Percentiles rank a stretch among this genome's conserved stretches.
Conservation (phyloP, 139 green algal genomes). For the Chlamydomonas sp. region DNA sequence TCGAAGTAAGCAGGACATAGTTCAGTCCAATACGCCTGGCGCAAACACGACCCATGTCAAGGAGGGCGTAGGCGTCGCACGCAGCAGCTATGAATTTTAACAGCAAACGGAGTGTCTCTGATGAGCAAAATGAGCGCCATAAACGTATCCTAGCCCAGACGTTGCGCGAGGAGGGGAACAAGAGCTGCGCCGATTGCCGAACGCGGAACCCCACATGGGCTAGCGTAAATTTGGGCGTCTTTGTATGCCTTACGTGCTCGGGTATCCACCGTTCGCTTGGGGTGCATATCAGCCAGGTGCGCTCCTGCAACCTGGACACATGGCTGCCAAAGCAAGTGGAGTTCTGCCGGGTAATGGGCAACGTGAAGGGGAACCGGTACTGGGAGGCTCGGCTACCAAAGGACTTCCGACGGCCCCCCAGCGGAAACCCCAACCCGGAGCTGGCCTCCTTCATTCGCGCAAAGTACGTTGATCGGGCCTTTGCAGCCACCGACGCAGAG, state of each 20-base stretch:
- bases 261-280: conserved; percentile 90
- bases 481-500: conserved; percentile 56
- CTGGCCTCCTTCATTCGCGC: conserved; percentile 85
- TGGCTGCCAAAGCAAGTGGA: conserved; percentile 94
- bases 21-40: too few relatives aligned
- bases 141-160: conserved; percentile 73
- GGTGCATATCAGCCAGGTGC: conserved; percentile 90
- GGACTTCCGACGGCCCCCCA: conserved; percentile 75
- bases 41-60: too few relatives aligned
- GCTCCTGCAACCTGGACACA: conserved; percentile 90
- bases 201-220: conserved; percentile 83
- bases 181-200: conserved; percentile 84
- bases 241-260: conserved; percentile 93
- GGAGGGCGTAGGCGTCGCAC: neutral
- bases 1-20: too few relatives aligned
- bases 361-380: conserved; percentile 79
- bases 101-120: conserved; percentile 73
- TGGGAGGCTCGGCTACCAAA: conserved; percentile 87
- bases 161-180: conserved; percentile 84
- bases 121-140: conserved; percentile 85
- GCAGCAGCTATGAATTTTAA: conserved; percentile 49
- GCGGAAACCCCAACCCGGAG: conserved; percentile 71
- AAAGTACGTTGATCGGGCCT: conserved; percentile 79
- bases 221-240: conserved; percentile 88
- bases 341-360: conserved; percentile 87